Evolutionary conservation across 805 yeast species (phyloP).

Genomic region (Tetrapisispora iriomotensis): DNA sequence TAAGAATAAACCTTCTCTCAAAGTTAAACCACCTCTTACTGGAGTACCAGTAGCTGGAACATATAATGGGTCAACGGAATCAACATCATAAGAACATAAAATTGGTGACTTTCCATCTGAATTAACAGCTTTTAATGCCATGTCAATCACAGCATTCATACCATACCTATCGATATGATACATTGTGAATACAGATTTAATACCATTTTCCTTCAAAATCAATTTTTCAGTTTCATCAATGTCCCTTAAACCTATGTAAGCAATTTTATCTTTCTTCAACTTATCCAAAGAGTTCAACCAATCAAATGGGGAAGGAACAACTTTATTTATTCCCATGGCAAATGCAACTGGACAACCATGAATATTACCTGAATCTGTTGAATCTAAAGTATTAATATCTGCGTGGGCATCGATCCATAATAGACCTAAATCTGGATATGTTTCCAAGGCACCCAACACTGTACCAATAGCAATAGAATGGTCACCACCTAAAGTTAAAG

Average conservation of each 20-base stretch:
- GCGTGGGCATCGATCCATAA: constrained; percentile 98
- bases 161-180: constrained; percentile 93
- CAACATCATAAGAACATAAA: constrained; percentile 90
- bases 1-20: constrained; percentile 87
- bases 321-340: constrained; percentile 62
- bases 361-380: constrained; percentile 79
- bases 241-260: constrained; percentile 91
- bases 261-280: constrained; percentile 60
- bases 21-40: constrained; percentile 89
- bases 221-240: constrained; percentile 79
- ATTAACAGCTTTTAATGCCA: constrained; percentile 74
- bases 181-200: constrained; percentile 78
- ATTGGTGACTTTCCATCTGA: constrained; percentile 67
- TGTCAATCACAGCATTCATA: constrained; percentile 79
- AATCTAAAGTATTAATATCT: constrained; percentile 81
- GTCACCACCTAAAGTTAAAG: constrained; percentile 84
- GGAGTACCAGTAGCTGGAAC: constrained; percentile 98
- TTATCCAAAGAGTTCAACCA: constrained; percentile 37
- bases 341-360: constrained; percentile 97
- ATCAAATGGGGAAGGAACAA: constrained; percentile 9
- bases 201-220: constrained; percentile 58
- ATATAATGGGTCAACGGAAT: constrained; percentile 87
- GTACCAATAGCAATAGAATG: constrained; percentile 95
- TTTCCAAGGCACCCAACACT: constrained; percentile 68
- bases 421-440: constrained; percentile 79